Evolutionary conservation across 2,329 filamentous ascomycete genomes (phyloP).

Genomic region (Fusarium sambucinum): DNA sequence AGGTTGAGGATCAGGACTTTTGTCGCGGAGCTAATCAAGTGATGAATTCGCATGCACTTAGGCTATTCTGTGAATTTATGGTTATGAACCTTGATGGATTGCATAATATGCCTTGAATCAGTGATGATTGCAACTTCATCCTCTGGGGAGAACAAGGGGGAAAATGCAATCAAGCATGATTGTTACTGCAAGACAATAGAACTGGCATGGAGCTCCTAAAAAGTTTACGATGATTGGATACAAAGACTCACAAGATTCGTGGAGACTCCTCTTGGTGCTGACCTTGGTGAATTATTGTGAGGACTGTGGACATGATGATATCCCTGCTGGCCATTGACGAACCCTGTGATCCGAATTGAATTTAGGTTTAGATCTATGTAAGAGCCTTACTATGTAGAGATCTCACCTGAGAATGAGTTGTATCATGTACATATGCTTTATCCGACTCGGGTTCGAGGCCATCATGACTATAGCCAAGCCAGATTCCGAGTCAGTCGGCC

Average conservation of each 20-base stretch:
- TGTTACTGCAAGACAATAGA: background rate
- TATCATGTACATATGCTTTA: background rate
- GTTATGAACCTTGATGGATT: background rate
- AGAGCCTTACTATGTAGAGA: background rate
- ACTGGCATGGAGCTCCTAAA: background rate
- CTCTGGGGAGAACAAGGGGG: background rate
- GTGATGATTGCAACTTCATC: background rate
- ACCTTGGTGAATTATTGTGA: no score
- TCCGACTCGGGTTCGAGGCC: constrained; percentile 7
- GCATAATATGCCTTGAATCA: background rate
- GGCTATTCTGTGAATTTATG: background rate
- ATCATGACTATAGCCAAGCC: constrained; percentile 24
- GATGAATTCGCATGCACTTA: background rate
- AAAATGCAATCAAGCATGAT: background rate
- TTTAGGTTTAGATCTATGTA: background rate
- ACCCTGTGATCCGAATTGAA: background rate
- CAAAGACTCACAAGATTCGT: background rate
- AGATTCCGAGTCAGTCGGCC: constrained; percentile 14
- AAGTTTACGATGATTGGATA: background rate
- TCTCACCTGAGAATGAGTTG: background rate
- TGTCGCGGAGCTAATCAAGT: background rate
- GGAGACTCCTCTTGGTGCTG: background rate
- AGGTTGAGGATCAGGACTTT: constrained; percentile 7
- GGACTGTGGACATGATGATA: background rate
- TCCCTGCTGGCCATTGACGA: background rate